Percentiles rank a stretch among this genome's conserved stretches.
These are phyloP conservation scores for Metschnikowia rubicola DNA, from an alignment of 805 yeast species.

Conservation along the genomic window DNA sequence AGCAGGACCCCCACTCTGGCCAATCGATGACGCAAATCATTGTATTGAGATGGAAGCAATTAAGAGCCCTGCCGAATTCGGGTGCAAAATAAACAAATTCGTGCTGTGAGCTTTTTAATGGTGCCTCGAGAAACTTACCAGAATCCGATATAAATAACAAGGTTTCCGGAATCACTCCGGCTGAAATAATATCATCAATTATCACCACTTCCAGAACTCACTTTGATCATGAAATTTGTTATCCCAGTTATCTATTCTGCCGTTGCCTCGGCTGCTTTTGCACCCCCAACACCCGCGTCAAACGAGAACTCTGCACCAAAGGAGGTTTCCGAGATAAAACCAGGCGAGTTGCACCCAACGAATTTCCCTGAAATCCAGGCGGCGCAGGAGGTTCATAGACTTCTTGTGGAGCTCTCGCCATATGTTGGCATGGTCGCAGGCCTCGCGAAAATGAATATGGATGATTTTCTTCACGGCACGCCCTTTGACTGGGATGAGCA, in stretches of 20 bases:
- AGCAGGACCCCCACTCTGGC: no score
- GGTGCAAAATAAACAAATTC: no score
- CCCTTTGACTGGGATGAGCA: constrained; percentile 5
- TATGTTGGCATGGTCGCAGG: constrained; percentile 1
- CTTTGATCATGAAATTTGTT: neutral
- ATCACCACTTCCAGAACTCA: neutral
- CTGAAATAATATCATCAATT: no score
- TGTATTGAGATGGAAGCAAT: no score
- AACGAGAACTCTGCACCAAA: neutral
- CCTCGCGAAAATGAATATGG: constrained; percentile 2
- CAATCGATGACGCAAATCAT: no score
- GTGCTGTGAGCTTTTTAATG: no score
- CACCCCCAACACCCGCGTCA: neutral
- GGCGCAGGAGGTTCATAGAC: constrained; percentile 3
- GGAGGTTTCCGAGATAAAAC: neutral
- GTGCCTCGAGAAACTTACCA: no score
- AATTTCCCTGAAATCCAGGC: constrained; percentile 4
- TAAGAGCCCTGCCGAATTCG: no score
- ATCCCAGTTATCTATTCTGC: neutral
- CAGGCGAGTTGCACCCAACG: constrained; percentile 2
- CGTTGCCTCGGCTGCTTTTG: neutral
- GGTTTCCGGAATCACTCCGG: no score
- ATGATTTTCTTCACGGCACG: constrained; percentile 5
- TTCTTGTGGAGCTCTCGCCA: neutral
- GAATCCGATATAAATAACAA: no score